Conservation (phyloP, 768 basidiomycete species). For the Amanita muscaria region DNA sequence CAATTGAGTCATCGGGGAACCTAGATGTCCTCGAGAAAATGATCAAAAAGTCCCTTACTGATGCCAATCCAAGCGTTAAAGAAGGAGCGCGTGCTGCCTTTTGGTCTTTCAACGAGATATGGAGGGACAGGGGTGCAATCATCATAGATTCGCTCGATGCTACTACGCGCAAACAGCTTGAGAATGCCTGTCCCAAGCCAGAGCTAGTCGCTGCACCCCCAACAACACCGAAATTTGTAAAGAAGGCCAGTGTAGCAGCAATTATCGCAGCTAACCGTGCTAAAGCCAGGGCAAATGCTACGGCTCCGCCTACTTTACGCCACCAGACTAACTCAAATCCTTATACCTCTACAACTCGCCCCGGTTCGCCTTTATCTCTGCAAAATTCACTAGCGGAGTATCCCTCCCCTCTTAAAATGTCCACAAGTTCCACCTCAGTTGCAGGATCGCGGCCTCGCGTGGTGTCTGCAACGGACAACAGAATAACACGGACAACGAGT, state of each 20-base stretch:
- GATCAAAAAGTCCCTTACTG: constrained; percentile 63
- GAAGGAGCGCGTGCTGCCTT: constrained; percentile 65
- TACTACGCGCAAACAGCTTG: constrained; percentile 69
- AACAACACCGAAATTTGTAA: constrained; percentile 45
- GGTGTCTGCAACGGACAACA: constrained; percentile 22
- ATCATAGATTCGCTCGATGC: constrained; percentile 65
- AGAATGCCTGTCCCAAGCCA: constrained; percentile 72
- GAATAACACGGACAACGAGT: constrained; percentile 1
- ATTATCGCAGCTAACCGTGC: constrained; percentile 86
- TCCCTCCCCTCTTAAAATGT: constrained; percentile 37
- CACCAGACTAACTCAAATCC: constrained; percentile 77
- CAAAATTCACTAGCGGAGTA: constrained; percentile 33
- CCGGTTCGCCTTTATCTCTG: constrained; percentile 33
- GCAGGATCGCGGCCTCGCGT: constrained; percentile 35
- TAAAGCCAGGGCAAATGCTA: constrained; percentile 78
- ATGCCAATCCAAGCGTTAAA: constrained; percentile 72
- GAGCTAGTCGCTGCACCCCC: constrained; percentile 34
- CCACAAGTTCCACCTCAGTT: constrained; percentile 40
- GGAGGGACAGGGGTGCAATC: constrained; percentile 57
- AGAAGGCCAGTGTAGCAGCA: constrained; percentile 79
- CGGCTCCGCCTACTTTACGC: constrained; percentile 67
- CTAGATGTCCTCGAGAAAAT: constrained; percentile 67
- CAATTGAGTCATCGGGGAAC: constrained; percentile 62
- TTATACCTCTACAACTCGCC: constrained; percentile 41
- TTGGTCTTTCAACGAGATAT: constrained; percentile 73